phyloP scores from a whole-genome alignment of 1,139 yeast genomes.

The Pichia sp. region DNA sequence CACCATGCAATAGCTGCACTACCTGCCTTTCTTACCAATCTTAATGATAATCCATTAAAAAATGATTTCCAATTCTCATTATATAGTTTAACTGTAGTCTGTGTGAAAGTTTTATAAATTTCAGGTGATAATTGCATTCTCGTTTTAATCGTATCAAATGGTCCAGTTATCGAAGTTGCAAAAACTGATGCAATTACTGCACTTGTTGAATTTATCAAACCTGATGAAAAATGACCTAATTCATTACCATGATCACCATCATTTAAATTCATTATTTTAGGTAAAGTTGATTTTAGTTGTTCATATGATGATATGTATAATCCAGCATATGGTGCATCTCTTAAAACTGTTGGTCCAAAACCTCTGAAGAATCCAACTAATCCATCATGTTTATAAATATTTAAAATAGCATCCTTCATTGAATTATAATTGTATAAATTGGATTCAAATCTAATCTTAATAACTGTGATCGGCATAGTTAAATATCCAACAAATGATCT shows the following conservation, averaged over 20 bases:
- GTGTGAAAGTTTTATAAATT: conserved; percentile 35
- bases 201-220: conserved; percentile 59
- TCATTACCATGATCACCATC: neutral
- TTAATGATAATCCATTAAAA: conserved; percentile 76
- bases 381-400: conserved; percentile 49
- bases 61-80: conserved; percentile 59
- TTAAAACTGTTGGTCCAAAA: conserved; percentile 73
- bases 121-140: conserved; percentile 69
- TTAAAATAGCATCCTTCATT: conserved; percentile 52
- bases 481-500: conserved; percentile 77
- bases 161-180: conserved; percentile 86
- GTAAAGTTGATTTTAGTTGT: conserved; percentile 44
- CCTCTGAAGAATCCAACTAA: conserved; percentile 76
- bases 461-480: conserved; percentile 97
- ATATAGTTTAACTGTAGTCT: conserved; percentile 33
- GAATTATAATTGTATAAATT: conserved; percentile 66
- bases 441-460: conserved; percentile 84
- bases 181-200: conserved; percentile 72
- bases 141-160: conserved; percentile 92
- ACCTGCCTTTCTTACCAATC: conserved; percentile 78
- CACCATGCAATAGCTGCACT: conserved; percentile 98
- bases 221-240: conserved; percentile 38
- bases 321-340: conserved; percentile 98
- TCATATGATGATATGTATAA: conserved; percentile 82
- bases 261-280: conserved; percentile 14